Conservation (phyloP, 179 eudicot species). For the Heliamphora pulchella region DNA sequence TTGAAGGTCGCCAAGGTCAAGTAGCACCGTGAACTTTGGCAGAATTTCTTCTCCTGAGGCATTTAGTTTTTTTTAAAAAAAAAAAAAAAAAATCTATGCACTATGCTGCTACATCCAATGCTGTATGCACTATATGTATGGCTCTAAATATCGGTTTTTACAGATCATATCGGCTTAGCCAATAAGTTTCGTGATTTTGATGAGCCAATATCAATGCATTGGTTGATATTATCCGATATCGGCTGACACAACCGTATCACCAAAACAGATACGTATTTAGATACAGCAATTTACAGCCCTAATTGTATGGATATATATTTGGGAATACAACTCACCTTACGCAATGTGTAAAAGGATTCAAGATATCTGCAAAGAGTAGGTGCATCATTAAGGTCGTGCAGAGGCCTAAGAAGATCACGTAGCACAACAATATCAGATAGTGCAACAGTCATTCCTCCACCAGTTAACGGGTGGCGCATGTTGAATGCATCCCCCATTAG, state of each 20-base stretch:
- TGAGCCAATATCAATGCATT: no score
- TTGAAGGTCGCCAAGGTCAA: background rate
- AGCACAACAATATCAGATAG: conserved; percentile 69
- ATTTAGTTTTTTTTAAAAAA: no score
- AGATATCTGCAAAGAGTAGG: conserved; percentile 52
- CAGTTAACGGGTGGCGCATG: conserved; percentile 92
- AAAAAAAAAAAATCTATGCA: background rate
- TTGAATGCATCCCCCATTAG: conserved; percentile 83
- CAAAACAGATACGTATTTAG: no score
- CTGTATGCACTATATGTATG: background rate
- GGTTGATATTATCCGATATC: no score
- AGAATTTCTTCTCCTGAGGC: background rate
- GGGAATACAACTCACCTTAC: conserved; percentile 45
- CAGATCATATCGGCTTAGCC: no score
- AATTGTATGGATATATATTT: background rate
- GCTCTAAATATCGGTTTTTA: no score
- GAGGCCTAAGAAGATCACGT: conserved; percentile 68
- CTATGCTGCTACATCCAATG: background rate
- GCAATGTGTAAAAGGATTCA: conserved; percentile 80
- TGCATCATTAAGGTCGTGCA: conserved; percentile 50
- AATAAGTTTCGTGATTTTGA: no score
- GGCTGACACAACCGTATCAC: no score
- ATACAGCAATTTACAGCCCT: no score
- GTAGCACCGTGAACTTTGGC: background rate
- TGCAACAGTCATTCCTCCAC: conserved; percentile 94